Evolutionary conservation across 352 stramenopile genomes (phyloP).

Genomic region (Aphanomyces astaci): DNA sequence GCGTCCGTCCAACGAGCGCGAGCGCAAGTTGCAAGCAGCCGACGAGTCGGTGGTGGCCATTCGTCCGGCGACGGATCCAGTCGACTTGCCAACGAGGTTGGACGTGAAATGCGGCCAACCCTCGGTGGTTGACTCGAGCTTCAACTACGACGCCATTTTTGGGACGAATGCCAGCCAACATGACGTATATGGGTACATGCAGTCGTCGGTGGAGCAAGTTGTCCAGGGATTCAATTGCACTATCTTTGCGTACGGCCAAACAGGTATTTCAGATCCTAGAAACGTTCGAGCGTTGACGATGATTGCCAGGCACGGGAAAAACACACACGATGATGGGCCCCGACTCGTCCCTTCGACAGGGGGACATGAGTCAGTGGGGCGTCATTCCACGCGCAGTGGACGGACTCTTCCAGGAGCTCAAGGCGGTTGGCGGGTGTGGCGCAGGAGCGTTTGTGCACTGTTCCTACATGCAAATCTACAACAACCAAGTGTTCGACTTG

Average conservation of each 20-base stretch:
- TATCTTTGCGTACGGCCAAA: slow-evolving; percentile 89
- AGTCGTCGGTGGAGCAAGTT: slow-evolving; percentile 63
- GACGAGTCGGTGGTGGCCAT: neutral
- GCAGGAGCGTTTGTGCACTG: slow-evolving; percentile 69
- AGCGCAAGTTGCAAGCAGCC: slow-evolving; percentile 24
- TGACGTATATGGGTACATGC: slow-evolving; percentile 67
- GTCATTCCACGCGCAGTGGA: slow-evolving; percentile 82
- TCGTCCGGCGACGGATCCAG: neutral
- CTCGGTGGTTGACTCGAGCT: slow-evolving; percentile 25
- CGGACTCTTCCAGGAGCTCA: slow-evolving; percentile 72
- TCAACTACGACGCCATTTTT: slow-evolving; percentile 72
- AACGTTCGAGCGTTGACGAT: neutral
- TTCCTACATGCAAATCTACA: slow-evolving; percentile 91
- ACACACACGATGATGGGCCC: slow-evolving; percentile 81
- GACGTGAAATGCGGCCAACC: neutral
- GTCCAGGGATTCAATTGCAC: slow-evolving; percentile 86
- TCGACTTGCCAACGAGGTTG: neutral
- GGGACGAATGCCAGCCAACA: slow-evolving; percentile 43
- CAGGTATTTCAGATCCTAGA: slow-evolving; percentile 25
- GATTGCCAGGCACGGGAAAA: slow-evolving; percentile 57
- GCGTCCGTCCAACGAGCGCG: slow-evolving; percentile 64
- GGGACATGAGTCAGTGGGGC: slow-evolving; percentile 36
- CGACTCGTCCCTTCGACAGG: neutral
- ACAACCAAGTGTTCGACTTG: slow-evolving; percentile 73
- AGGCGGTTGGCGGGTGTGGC: slow-evolving; percentile 38